These are phyloP conservation scores for Penicillium sp. DNA, from an alignment of 2,329 filamentous ascomycete genomes.

Conservation along the genomic window DNA sequence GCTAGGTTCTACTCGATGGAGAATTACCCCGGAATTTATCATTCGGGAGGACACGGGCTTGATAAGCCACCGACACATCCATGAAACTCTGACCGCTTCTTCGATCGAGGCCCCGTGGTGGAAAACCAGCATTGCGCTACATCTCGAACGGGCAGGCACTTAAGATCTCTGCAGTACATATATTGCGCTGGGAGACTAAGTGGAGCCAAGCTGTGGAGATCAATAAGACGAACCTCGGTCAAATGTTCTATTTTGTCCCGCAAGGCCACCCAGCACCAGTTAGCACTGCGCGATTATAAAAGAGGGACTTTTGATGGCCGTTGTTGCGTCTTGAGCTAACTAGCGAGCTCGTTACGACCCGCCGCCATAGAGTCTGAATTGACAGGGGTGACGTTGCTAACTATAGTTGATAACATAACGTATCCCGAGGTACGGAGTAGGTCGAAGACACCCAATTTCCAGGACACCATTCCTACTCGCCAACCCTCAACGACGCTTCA, in stretches of 20 bases:
- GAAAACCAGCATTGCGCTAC: conserved; percentile 6
- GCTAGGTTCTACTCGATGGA: not conserved
- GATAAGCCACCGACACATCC: conserved; percentile 4
- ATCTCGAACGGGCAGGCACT: conserved; percentile 10
- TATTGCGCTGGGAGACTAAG: conserved; percentile 6
- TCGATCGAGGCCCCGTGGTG: conserved; percentile 1
- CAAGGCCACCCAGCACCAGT: conserved; percentile 1
- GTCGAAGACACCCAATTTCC: no score
- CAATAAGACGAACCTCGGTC: conserved; percentile 11
- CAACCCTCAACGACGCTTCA: not conserved
- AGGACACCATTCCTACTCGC: no score
- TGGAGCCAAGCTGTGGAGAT: conserved; percentile 13
- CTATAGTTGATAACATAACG: not conserved
- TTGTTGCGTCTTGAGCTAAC: conserved; percentile 2
- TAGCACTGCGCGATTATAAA: conserved; percentile 7
- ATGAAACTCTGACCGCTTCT: conserved; percentile 14
- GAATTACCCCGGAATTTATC: conserved; percentile 3
- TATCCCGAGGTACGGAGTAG: not conserved
- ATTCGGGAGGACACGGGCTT: not conserved
- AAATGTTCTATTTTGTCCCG: not conserved
- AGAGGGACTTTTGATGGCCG: not conserved
- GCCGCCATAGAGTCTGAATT: not conserved
- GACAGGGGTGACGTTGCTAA: not conserved
- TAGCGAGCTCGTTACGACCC: not conserved
- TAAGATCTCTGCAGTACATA: conserved; percentile 9